A percentile compares a stretch with the other conserved stretches of the same genome.
phyloP scores from a whole-genome alignment of 129 eudicot species.

The Saposhnikovia divaricata region DNA sequence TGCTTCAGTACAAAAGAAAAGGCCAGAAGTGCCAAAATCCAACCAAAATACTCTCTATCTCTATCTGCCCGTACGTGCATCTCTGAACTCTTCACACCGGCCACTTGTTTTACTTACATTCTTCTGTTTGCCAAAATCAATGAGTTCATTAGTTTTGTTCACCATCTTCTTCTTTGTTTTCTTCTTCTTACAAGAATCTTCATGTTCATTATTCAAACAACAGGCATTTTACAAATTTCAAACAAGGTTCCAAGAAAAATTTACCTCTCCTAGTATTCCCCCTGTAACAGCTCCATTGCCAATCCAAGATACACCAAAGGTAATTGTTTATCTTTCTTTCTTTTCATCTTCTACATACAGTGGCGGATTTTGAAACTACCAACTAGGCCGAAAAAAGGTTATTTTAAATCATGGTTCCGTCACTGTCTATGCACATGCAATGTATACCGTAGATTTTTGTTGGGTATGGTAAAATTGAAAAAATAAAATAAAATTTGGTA shows the following conservation, averaged over 20 bases:
- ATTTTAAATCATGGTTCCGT: too few relatives aligned
- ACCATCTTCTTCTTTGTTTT: neutral
- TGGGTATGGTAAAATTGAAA: neutral
- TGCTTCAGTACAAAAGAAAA: neutral
- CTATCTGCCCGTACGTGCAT: neutral
- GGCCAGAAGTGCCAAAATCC: neutral
- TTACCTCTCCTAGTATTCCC: neutral
- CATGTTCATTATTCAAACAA: conserved; percentile 22
- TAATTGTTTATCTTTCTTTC: conserved; percentile 11
- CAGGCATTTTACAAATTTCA: conserved; percentile 38
- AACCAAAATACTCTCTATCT: neutral
- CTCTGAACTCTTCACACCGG: neutral
- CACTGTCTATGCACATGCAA: neutral
- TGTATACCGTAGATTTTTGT: neutral
- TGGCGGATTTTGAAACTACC: too few relatives aligned
- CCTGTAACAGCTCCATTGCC: conserved; percentile 16
- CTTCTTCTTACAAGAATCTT: conserved; percentile 17
- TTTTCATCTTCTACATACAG: neutral
- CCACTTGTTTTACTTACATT: neutral
- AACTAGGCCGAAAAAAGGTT: too few relatives aligned
- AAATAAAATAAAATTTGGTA: neutral
- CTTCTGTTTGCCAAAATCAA: neutral
- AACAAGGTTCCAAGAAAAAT: conserved; percentile 29
- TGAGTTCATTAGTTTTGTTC: neutral
- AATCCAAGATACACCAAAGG: conserved; percentile 21